These are phyloP conservation scores for Phaffomyces thermotolerans DNA, from an alignment of 805 yeast species.

Conservation along the genomic window DNA sequence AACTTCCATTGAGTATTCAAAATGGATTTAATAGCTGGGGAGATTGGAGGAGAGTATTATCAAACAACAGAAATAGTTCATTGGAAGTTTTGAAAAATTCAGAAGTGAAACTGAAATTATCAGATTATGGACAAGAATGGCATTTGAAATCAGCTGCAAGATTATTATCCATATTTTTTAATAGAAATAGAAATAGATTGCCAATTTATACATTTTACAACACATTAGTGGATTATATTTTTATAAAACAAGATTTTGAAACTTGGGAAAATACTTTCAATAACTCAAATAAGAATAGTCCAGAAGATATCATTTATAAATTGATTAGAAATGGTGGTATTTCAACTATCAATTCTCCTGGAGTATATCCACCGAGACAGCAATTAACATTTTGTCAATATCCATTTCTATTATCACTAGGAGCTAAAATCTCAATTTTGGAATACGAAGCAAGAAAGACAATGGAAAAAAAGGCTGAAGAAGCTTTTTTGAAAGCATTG, in stretches of 20 bases:
- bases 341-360: slow-evolving; percentile 4
- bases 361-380: slow-evolving; percentile 9
- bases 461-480: slow-evolving; percentile 85
- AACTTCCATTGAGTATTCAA: slow-evolving; percentile 8
- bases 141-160: slow-evolving; percentile 62
- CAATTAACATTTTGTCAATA: slow-evolving; percentile 66
- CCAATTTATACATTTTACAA: slow-evolving; percentile 52
- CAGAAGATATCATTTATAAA: slow-evolving; percentile 8
- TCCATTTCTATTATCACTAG: slow-evolving; percentile 77
- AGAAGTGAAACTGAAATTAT: slow-evolving; percentile 34
- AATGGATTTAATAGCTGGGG: slow-evolving; percentile 11
- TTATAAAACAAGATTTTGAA: slow-evolving; percentile 73
- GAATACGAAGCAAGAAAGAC: slow-evolving; percentile 74
- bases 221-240: slow-evolving; percentile 71
- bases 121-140: slow-evolving; percentile 77
- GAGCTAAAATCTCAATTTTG: slow-evolving; percentile 71
- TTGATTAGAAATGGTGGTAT: slow-evolving; percentile 11
- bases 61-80: neutral
- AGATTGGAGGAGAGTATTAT: slow-evolving; percentile 1
- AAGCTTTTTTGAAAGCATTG: slow-evolving; percentile 73
- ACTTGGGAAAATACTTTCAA: slow-evolving; percentile 55
- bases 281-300: slow-evolving; percentile 1
- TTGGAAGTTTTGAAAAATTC: slow-evolving; percentile 2
- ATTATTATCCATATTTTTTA: slow-evolving; percentile 46
- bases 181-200: slow-evolving; percentile 38